A percentile compares a stretch with the other conserved stretches of the same genome.
Conservation (phyloP, 768 basidiomycete species). For the Krasilnikovozyma curviuscula region DNA sequence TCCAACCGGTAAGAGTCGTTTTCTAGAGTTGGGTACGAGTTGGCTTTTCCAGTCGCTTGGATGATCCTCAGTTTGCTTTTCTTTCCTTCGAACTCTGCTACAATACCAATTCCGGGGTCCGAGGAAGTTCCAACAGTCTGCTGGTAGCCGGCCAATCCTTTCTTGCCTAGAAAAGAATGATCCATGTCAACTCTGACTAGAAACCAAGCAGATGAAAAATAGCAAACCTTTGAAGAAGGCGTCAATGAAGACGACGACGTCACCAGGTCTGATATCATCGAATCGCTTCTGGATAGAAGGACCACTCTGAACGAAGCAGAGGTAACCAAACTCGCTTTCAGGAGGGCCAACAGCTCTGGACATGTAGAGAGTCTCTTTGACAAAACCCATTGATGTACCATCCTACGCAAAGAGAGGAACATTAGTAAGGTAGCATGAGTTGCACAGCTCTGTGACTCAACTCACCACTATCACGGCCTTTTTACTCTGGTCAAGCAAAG, state of each 20-base stretch:
- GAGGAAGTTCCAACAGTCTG: conserved; percentile 36
- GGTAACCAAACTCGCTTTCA: conserved; percentile 42
- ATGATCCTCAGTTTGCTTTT: conserved; percentile 68
- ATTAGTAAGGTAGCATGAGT: background rate
- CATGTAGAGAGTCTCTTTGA: conserved; percentile 38
- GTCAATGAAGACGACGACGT: conserved; percentile 54
- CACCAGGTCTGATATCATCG: conserved; percentile 72
- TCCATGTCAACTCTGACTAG: background rate
- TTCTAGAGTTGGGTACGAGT: conserved; percentile 45
- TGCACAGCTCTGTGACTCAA: background rate
- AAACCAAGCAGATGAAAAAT: background rate
- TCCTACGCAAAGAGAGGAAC: conserved; percentile 29
- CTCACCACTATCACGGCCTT: conserved; percentile 45
- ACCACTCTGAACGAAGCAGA: conserved; percentile 54
- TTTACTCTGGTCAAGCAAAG: conserved; percentile 55
- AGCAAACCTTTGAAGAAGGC: conserved; percentile 44
- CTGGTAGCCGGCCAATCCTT: conserved; percentile 52
- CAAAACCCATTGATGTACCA: conserved; percentile 63
- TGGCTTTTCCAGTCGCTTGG: conserved; percentile 67
- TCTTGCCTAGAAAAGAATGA: conserved; percentile 31
- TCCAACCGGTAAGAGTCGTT: conserved; percentile 55
- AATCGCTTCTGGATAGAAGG: conserved; percentile 46
- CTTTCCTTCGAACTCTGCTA: conserved; percentile 65
- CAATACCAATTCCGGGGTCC: conserved; percentile 49
- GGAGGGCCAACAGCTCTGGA: conserved; percentile 33